Conservation (phyloP, 1,139 yeast genomes). For the Debaryomyces coudertii region DNA sequence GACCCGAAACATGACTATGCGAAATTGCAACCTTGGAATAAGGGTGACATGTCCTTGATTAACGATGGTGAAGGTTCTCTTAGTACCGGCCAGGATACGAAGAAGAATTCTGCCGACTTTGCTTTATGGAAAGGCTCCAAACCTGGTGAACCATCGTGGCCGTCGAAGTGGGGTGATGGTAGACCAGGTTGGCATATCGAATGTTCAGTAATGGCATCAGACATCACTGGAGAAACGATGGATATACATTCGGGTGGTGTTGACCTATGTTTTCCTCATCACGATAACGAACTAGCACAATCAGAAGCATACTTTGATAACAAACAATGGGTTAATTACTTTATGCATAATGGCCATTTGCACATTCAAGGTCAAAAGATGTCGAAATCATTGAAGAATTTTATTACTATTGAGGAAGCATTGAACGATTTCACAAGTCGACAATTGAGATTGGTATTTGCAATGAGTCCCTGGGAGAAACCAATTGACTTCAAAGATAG, state of each 20-base stretch:
- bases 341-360: slow-evolving; percentile 94
- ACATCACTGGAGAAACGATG: slow-evolving; percentile 76
- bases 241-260: slow-evolving; percentile 98
- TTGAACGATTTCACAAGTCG: slow-evolving; percentile 69
- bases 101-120: slow-evolving; percentile 80
- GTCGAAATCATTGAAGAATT: slow-evolving; percentile 93
- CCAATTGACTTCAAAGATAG: slow-evolving; percentile 90
- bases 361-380: slow-evolving; percentile 98
- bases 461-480: slow-evolving; percentile 88
- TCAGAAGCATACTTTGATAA: slow-evolving; percentile 90
- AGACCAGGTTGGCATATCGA: slow-evolving; percentile 99
- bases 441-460: slow-evolving; percentile 88
- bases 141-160: slow-evolving; percentile 98
- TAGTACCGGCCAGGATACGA: slow-evolving; percentile 53
- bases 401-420: slow-evolving; percentile 93
- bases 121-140: slow-evolving; percentile 97
- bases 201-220: slow-evolving; percentile 98
- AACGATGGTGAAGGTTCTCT: slow-evolving; percentile 96
- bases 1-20: slow-evolving; percentile 81
- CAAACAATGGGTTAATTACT: slow-evolving; percentile 95
- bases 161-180: slow-evolving; percentile 90
- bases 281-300: slow-evolving; percentile 97
- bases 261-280: slow-evolving; percentile 99
- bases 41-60: slow-evolving; percentile 81
- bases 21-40: slow-evolving; percentile 97